Conservation (phyloP, 345 rosid genomes). For the Hibiscus tridactylites region DNA sequence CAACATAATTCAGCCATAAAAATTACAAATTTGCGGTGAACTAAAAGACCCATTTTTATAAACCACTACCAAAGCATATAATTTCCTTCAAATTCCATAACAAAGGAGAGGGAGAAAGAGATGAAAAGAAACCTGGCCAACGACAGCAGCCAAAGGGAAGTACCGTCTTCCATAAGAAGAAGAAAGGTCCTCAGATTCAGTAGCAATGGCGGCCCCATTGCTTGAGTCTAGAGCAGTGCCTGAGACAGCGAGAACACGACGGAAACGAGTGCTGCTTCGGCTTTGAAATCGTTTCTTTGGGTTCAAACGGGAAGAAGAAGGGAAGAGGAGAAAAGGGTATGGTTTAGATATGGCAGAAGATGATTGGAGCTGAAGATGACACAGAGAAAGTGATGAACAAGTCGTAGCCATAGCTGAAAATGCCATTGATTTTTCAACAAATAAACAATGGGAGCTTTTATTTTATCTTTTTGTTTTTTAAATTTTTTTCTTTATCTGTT, state of each 20-base stretch:
- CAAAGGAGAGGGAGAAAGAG: neutral
- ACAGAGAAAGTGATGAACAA: neutral
- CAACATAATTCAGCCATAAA: neutral
- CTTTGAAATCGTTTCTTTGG: neutral
- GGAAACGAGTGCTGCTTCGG: neutral
- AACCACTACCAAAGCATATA: neutral
- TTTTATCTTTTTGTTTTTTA: neutral
- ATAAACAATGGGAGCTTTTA: neutral
- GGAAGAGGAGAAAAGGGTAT: neutral
- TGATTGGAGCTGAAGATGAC: neutral
- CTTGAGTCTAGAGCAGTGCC: neutral
- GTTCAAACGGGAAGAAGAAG: neutral
- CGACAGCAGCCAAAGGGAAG: constrained; percentile 91
- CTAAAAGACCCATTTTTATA: neutral
- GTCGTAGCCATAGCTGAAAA: neutral
- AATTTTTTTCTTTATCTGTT: neutral
- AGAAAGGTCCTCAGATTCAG: constrained; percentile 12
- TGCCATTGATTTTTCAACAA: neutral
- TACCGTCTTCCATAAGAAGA: constrained; percentile 56
- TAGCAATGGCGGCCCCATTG: constrained; percentile 30
- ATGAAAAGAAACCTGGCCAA: constrained; percentile 59
- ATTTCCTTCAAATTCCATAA: neutral
- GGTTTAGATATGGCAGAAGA: neutral
- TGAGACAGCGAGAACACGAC: neutral
- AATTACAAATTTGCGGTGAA: neutral